Evolutionary conservation across 371 early-diverging fungal species (phyloP).

Genomic region (Lichtheimia ramosa): DNA sequence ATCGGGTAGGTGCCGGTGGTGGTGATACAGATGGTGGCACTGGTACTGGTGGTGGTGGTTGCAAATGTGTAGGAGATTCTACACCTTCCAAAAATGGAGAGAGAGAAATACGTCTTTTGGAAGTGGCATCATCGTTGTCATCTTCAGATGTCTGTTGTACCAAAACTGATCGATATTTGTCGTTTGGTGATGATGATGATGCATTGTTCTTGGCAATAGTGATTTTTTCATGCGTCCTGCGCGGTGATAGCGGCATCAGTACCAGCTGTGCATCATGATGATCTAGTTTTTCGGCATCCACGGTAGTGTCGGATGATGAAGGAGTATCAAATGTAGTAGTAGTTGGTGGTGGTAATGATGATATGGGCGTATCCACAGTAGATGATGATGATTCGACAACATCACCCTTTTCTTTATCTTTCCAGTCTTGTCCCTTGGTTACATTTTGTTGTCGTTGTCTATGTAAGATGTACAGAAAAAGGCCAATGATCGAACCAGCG

Average conservation of each 20-base stretch:
- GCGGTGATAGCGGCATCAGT: constrained; percentile 11
- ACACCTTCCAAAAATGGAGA: constrained; percentile 10
- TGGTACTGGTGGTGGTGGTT: not conserved
- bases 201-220: not conserved
- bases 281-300: constrained; percentile 2
- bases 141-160: not conserved
- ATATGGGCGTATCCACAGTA: not conserved
- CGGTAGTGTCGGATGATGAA: not conserved
- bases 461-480: not conserved
- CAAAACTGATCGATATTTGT: not conserved
- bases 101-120: constrained; percentile 4
- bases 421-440: not conserved
- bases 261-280: constrained; percentile 5
- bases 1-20: constrained; percentile 3
- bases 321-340: not conserved
- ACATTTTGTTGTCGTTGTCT: not conserved
- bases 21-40: not conserved
- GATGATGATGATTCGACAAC: not conserved
- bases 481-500: not conserved
- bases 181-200: not conserved
- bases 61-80: not conserved
- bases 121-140: not conserved
- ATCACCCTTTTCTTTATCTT: not conserved
- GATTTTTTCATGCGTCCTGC: constrained; percentile 4
- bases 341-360: not conserved